These are phyloP conservation scores for Fraxinus ornus DNA, from an alignment of 305 asterid species.

Conservation along the genomic window DNA sequence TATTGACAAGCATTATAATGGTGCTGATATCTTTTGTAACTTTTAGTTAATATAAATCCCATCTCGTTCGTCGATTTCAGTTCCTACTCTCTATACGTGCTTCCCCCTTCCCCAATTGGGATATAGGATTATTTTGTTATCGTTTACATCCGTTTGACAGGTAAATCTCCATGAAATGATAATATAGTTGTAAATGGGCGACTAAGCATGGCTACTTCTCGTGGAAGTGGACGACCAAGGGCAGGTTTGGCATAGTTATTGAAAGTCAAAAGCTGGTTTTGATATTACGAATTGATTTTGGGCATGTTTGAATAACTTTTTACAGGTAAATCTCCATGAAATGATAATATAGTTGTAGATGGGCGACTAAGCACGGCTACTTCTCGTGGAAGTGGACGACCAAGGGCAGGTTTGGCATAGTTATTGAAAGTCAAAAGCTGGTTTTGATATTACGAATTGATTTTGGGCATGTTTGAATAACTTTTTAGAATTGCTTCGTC, in stretches of 20 bases:
- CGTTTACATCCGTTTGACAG: neutral
- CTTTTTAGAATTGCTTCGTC: no score
- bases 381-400: neutral
- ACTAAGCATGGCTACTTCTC: neutral
- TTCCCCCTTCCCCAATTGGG: neutral
- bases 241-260: no score
- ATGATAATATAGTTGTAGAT: neutral
- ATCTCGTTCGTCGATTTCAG: neutral
- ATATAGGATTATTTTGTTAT: neutral
- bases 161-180: neutral
- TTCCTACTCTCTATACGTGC: neutral
- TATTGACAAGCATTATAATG: constrained; percentile 10
- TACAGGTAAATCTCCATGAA: neutral
- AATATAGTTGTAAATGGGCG: neutral
- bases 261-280: neutral
- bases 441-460: no score
- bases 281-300: neutral
- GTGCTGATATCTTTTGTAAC: neutral
- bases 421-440: no score
- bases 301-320: neutral
- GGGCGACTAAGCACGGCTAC: neutral
- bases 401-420: no score
- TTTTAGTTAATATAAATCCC: neutral
- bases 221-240: neutral
- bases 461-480: no score